A percentile compares a stretch with the other conserved stretches of the same genome.
Evolutionary conservation across 305 asterid genomes (phyloP).

Genomic region (Lippia alba): DNA sequence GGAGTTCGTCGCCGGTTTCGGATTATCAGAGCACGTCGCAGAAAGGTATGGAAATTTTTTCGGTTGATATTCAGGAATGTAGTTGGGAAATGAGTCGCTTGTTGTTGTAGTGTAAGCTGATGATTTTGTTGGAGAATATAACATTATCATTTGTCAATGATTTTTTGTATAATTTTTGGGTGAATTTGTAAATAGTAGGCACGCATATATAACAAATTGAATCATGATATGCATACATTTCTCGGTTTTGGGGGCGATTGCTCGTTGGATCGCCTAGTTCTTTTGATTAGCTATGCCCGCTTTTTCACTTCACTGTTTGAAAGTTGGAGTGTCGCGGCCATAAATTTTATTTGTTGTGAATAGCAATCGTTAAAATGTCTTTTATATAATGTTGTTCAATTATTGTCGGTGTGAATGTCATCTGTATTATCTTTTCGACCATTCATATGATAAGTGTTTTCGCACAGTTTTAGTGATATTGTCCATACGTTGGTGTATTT

Average conservation of each 20-base stretch:
- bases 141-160: no score
- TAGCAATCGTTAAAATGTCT: no score
- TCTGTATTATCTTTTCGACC: background rate
- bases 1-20: conserved; percentile 53
- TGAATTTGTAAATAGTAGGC: background rate
- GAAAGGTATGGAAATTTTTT: conserved; percentile 42
- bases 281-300: no score
- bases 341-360: background rate
- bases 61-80: background rate
- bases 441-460: background rate
- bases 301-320: no score
- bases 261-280: no score
- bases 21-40: conserved; percentile 56
- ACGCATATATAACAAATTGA: no score
- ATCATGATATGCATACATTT: no score
- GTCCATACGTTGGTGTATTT: background rate
- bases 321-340: no score
- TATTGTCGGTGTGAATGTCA: background rate
- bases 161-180: background rate
- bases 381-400: no score
- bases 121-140: background rate
- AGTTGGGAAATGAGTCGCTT: no score
- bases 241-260: no score
- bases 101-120: background rate
- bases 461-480: background rate